phyloP scores from a whole-genome alignment of 2,329 filamentous ascomycete species.

The Diaporthe sp. region DNA sequence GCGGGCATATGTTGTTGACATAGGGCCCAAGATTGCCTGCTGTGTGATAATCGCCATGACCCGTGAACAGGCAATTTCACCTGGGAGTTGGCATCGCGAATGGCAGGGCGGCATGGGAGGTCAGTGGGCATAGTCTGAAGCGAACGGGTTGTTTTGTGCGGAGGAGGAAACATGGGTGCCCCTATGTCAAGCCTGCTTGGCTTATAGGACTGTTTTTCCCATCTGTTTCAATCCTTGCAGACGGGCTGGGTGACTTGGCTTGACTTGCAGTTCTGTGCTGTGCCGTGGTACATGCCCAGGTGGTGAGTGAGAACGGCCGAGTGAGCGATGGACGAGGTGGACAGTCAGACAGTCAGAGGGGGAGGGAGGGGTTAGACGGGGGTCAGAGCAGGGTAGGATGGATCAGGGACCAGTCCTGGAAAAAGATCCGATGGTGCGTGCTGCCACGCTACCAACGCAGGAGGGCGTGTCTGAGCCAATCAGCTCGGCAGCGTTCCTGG shows the following conservation, averaged over 20 bases:
- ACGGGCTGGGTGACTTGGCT: not conserved
- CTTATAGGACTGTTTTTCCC: not conserved
- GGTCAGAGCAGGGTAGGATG: slow-evolving; percentile 10
- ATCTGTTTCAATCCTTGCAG: slow-evolving; percentile 23
- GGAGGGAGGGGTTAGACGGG: not conserved
- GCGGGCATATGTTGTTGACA: not conserved
- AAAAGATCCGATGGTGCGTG: slow-evolving; percentile 30
- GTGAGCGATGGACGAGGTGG: not conserved
- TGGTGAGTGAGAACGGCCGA: not conserved
- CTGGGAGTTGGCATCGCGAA: not conserved
- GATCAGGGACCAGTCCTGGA: slow-evolving; percentile 21
- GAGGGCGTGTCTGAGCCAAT: slow-evolving; percentile 29
- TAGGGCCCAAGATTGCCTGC: not conserved
- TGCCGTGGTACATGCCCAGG: not conserved
- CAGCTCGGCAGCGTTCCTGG: slow-evolving; percentile 16
- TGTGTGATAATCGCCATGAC: slow-evolving; percentile 7
- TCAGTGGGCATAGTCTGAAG: slow-evolving; percentile 29
- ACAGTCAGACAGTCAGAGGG: not conserved
- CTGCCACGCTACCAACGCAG: slow-evolving; percentile 24
- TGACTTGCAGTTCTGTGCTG: not conserved
- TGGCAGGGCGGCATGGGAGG: slow-evolving; percentile 23
- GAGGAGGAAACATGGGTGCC: slow-evolving; percentile 5
- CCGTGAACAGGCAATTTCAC: not conserved
- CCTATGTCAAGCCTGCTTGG: slow-evolving; percentile 3
- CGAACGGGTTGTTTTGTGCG: slow-evolving; percentile 27